Conservation (phyloP, 768 basidiomycete species). For the Podaxis rugospora region DNA sequence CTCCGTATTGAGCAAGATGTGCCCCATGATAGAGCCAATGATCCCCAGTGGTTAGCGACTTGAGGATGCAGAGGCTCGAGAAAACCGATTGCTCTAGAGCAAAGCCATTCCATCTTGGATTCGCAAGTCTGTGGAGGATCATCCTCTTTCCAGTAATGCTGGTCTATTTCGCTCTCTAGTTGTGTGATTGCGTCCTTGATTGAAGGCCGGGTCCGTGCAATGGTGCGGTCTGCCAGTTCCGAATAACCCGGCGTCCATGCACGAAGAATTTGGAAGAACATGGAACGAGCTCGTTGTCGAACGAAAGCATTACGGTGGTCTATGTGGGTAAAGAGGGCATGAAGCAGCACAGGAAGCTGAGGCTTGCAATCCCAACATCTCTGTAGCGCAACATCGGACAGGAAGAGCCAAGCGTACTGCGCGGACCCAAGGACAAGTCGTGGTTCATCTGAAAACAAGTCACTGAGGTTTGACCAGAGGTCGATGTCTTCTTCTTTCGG, state of each 20-base stretch:
- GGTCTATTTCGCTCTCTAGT: conserved; percentile 56
- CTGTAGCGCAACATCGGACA: conserved; percentile 72
- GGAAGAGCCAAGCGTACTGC: conserved; percentile 84
- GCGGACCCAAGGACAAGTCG: conserved; percentile 71
- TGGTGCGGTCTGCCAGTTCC: conserved; percentile 57
- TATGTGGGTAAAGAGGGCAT: conserved; percentile 75
- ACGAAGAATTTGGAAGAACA: conserved; percentile 82
- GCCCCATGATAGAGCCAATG: conserved; percentile 77
- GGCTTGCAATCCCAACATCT: conserved; percentile 70
- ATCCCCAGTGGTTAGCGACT: conserved; percentile 76
- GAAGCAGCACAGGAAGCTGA: conserved; percentile 71
- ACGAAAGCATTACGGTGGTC: conserved; percentile 73
- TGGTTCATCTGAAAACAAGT: conserved; percentile 69
- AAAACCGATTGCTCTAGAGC: conserved; percentile 60
- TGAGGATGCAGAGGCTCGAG: conserved; percentile 66
- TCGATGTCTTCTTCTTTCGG: conserved; percentile 67
- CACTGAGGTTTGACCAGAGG: conserved; percentile 76
- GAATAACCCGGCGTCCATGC: conserved; percentile 79
- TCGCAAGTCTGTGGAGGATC: conserved; percentile 52
- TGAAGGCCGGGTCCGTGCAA: conserved; percentile 39
- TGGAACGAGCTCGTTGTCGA: conserved; percentile 64
- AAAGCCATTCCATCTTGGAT: conserved; percentile 66
- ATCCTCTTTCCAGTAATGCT: conserved; percentile 69
- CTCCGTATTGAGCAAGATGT: conserved; percentile 84
- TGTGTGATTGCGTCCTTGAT: conserved; percentile 47